Evolutionary conservation across 169 alveolate species (phyloP).

Genomic region (Eimeria zaria): DNA sequence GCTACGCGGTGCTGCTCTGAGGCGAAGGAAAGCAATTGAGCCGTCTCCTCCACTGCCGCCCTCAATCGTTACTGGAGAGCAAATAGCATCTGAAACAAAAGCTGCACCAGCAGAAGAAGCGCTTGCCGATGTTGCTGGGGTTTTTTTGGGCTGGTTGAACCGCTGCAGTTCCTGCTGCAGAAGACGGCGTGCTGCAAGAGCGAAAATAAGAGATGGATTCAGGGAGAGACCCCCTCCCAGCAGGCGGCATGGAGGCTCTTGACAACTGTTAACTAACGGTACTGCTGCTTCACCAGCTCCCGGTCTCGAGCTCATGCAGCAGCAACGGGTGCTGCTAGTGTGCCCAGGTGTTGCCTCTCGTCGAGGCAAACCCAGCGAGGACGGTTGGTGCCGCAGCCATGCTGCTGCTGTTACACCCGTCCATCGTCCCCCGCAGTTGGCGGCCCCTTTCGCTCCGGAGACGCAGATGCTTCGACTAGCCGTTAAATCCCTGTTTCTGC

Average conservation of each 20-base stretch:
- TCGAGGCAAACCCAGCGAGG: neutral
- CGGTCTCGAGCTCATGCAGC: neutral
- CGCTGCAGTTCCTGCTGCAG: conserved; percentile 30
- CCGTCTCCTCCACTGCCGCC: conserved; percentile 78
- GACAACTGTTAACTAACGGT: neutral
- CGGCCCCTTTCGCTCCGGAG: neutral
- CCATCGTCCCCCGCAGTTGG: neutral
- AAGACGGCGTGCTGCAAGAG: conserved; percentile 62
- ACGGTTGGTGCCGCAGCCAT: conserved; percentile 21
- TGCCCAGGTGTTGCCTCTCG: neutral
- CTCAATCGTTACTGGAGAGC: conserved; percentile 53
- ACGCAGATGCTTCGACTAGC: neutral
- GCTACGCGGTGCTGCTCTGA: conserved; percentile 68
- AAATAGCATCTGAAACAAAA: neutral
- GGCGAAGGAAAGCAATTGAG: conserved; percentile 71
- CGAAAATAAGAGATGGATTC: conserved; percentile 30
- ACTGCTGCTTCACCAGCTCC: neutral
- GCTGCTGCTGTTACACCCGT: neutral
- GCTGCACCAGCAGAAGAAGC: neutral
- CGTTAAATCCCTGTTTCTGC: neutral
- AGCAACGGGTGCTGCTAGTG: conserved; percentile 38
- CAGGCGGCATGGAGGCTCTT: conserved; percentile 20
- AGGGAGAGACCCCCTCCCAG: conserved; percentile 59
- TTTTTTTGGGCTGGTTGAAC: neutral
- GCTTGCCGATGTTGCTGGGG: neutral